These are phyloP conservation scores for Sordariomycetes sp. DNA, from an alignment of 2,329 filamentous ascomycete species.

Conservation along the genomic window DNA sequence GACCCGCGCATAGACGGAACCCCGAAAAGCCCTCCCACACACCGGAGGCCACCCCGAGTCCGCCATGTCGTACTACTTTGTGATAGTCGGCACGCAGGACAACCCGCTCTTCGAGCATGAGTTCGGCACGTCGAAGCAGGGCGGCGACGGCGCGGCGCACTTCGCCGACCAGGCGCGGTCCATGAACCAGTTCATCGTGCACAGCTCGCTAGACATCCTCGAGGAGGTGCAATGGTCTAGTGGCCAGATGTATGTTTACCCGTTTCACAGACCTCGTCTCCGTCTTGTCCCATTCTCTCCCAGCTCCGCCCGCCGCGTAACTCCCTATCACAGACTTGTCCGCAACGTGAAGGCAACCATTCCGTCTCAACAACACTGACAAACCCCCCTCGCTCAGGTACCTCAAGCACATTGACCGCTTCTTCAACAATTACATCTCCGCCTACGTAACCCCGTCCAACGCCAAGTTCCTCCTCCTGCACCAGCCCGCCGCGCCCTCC, in stretches of 20 bases:
- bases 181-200: conserved; percentile 95
- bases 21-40: not conserved
- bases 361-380: not conserved
- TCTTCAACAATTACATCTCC: conserved; percentile 90
- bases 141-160: conserved; percentile 82
- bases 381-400: conserved; percentile 47
- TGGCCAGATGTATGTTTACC: conserved; percentile 60
- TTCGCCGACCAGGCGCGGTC: conserved; percentile 83
- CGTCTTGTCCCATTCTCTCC: conserved; percentile 9
- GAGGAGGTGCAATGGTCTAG: conserved; percentile 94
- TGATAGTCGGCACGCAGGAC: conserved; percentile 89
- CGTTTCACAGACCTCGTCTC: not conserved
- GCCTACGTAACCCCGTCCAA: conserved; percentile 91
- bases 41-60: not conserved
- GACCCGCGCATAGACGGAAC: not conserved
- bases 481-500: conserved; percentile 50
- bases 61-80: conserved; percentile 96
- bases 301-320: too few species aligned
- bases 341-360: not conserved
- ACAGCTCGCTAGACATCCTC: conserved; percentile 86
- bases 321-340: not conserved
- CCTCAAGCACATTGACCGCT: conserved; percentile 91
- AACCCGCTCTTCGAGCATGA: conserved; percentile 94
- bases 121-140: conserved; percentile 92
- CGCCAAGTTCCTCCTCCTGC: conserved; percentile 87